Evolutionary conservation across 805 yeast species (phyloP), one percentile per base, ranked within the genome.

Genomic region (Zygosaccharomyces siamensis): DNA sequence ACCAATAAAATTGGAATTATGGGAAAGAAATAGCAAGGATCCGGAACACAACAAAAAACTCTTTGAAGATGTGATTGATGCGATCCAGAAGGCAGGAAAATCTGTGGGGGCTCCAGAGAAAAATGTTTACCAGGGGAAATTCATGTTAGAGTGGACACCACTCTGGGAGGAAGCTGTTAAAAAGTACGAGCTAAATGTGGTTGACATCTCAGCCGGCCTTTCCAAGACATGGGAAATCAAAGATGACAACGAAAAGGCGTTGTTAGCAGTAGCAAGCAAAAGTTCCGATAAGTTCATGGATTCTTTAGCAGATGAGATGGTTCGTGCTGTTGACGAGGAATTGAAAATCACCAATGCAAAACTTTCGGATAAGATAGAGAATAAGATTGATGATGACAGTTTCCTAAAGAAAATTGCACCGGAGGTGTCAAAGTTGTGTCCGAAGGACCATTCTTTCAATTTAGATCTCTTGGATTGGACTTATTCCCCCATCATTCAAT

Each of bases 401-500:
- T 85, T 86, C 71, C 79, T 83, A 65, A 75, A 75, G 48, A 66
- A 68, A 36, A 63, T 79, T 59, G 79, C 81, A 59, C 77, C 78
- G 55, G 74, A 75, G 49, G 56, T 78, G 18, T 54, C 62, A n/a
- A 39, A 49, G 6, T 46, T 63, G 32, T 57, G 64, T 33, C 68
- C 68, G 7, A 21, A 56, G 6, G 83, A 85, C 40, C 72, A 77
- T 30, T 92, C 85, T 47, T 84, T 89, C 52, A 95, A 89, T 60
- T 72, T 84, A 4, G 81, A 79, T 52, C 78, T 81, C 54, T 70
- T 92, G 18, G 98, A 92, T 65, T 92, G 97, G 97, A 86, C 95
- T 56, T 89, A 87, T 67, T 81, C 89, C 47, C 97, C 98, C 26
- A 86, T 89, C 45, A 77, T 89, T 46, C 95, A 89, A 70, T 84